Evolutionary conservation across 345 rosid species (phyloP).

Genomic region (Pistacia atlantica): DNA sequence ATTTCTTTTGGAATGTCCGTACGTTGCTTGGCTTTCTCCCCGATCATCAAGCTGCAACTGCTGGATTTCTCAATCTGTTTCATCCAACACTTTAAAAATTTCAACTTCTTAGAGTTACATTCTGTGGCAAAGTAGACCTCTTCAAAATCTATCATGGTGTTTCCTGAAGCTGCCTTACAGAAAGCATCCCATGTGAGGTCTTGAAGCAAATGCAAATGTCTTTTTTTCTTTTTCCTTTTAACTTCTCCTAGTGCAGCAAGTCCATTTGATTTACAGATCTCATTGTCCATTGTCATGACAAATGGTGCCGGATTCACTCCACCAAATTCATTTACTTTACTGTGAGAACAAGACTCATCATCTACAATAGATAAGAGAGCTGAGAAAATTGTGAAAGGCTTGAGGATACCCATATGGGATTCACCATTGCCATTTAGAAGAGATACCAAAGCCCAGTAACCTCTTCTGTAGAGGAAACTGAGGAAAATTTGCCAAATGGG

Average conservation of each 20-base stretch:
- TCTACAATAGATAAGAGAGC: slow-evolving; percentile 51
- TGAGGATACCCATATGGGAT: slow-evolving; percentile 57
- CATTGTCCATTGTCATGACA: slow-evolving; percentile 18
- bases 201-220: slow-evolving; percentile 33
- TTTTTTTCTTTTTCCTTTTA: slow-evolving; percentile 46
- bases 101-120: slow-evolving; percentile 65
- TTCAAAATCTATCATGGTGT: slow-evolving; percentile 56
- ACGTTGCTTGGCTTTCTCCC: slow-evolving; percentile 29
- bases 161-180: slow-evolving; percentile 52
- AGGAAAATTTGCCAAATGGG: slow-evolving; percentile 76
- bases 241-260: slow-evolving; percentile 22
- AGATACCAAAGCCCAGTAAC: slow-evolving; percentile 65
- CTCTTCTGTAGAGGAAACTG: slow-evolving; percentile 73
- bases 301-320: slow-evolving; percentile 20
- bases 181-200: slow-evolving; percentile 63
- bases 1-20: slow-evolving; percentile 40
- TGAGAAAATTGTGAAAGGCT: slow-evolving; percentile 75
- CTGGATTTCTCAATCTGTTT: slow-evolving; percentile 63
- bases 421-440: slow-evolving; percentile 48
- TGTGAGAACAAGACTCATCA: slow-evolving; percentile 28
- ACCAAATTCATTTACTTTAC: slow-evolving; percentile 5
- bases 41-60: slow-evolving; percentile 30
- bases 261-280: slow-evolving; percentile 8
- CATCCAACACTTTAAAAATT: slow-evolving; percentile 93
- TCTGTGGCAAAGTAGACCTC: slow-evolving; percentile 54